phyloP scores from a whole-genome alignment of 148 eudicot genomes.

The Euryodendron excelsum region DNA sequence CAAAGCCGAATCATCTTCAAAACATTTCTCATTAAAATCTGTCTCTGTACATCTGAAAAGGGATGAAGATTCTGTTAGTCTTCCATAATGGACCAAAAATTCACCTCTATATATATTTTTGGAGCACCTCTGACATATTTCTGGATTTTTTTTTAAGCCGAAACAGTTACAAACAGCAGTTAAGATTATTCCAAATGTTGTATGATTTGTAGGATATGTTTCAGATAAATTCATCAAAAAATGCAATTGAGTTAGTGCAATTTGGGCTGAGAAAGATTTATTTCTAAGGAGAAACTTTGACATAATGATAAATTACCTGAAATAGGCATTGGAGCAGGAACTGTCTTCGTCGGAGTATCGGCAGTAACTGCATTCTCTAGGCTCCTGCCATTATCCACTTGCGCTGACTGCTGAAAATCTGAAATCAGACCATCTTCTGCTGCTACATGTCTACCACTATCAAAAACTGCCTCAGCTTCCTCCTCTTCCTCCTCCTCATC shows the following conservation, averaged over 20 bases:
- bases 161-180: not conserved
- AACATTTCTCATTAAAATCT: not conserved
- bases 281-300: not conserved
- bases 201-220: not conserved
- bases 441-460: conserved; percentile 36
- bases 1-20: not conserved
- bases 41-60: not conserved
- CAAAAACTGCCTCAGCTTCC: conserved; percentile 30
- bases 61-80: not conserved
- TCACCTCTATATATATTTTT: not conserved
- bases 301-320: conserved; percentile 37
- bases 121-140: not conserved
- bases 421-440: conserved; percentile 43
- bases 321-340: conserved; percentile 48
- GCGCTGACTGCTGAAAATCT: conserved; percentile 30
- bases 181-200: not conserved
- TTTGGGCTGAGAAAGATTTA: not conserved
- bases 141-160: not conserved
- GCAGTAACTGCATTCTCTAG: not conserved
- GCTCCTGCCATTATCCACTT: conserved; percentile 12
- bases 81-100: not conserved
- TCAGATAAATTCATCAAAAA: not conserved
- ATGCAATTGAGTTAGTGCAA: not conserved
- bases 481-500: conserved; percentile 23
- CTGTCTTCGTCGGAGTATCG: conserved; percentile 16